These are phyloP conservation scores for Claviceps purpurea DNA, from an alignment of 2,329 filamentous ascomycete species.

Conservation along the genomic window DNA sequence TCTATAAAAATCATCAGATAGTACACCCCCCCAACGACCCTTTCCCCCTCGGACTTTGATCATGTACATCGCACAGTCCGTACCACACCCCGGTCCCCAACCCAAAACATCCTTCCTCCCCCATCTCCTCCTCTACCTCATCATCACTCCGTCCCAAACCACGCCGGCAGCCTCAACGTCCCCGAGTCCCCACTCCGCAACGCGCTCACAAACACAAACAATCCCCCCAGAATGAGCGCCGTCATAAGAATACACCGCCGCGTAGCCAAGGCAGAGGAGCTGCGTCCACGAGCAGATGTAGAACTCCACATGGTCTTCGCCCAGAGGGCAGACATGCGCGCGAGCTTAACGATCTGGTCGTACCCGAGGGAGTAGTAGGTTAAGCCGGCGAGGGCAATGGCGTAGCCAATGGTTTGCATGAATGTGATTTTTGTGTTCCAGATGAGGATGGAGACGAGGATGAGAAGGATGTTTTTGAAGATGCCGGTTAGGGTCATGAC, in stretches of 20 bases:
- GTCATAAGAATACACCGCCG: conserved; percentile 8
- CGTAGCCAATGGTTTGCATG: conserved; percentile 67
- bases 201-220: conserved; percentile 9
- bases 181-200: conserved; percentile 6
- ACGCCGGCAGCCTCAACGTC: background rate
- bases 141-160: conserved; percentile 7
- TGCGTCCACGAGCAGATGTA: conserved; percentile 8
- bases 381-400: conserved; percentile 46
- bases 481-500: conserved; percentile 79
- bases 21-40: too few species aligned
- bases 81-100: too few species aligned
- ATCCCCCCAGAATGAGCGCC: conserved; percentile 4
- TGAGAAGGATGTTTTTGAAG: conserved; percentile 76
- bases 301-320: conserved; percentile 11
- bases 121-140: background rate
- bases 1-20: too few species aligned
- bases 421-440: conserved; percentile 59
- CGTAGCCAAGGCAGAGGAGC: conserved; percentile 2
- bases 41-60: too few species aligned
- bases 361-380: conserved; percentile 34
- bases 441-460: conserved; percentile 61
- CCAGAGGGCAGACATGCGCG: conserved; percentile 13
- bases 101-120: background rate
- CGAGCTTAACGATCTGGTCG: conserved; percentile 18
- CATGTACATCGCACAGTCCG: too few species aligned